Percentiles rank a stretch among this genome's conserved stretches.
These are phyloP conservation scores for Vitis hybrid DNA, from an alignment of 177 flowering plant genomes.

Conservation along the genomic window DNA sequence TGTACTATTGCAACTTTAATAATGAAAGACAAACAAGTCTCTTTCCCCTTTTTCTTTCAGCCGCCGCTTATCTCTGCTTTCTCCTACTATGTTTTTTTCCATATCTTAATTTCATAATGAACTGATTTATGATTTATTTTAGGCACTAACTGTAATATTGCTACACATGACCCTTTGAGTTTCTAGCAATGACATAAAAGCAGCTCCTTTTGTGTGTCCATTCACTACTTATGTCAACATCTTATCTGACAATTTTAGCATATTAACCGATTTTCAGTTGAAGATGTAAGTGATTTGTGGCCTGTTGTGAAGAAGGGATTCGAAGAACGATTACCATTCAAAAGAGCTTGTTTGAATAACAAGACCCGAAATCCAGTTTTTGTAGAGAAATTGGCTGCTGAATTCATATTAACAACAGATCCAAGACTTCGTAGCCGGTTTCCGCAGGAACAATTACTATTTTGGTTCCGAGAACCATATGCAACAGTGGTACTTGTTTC, in stretches of 20 bases:
- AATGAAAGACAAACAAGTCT: too few species aligned
- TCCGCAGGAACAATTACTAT: slow-evolving; percentile 83
- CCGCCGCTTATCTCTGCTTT: too few species aligned
- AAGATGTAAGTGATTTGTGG: slow-evolving; percentile 98
- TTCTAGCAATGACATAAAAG: too few species aligned
- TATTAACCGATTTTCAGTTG: slow-evolving; percentile 53
- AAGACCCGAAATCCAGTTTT: slow-evolving; percentile 85
- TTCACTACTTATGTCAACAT: background rate
- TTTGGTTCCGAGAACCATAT: slow-evolving; percentile 98
- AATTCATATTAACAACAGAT: slow-evolving; percentile 90
- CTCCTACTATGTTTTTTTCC: too few species aligned
- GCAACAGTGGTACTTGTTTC: slow-evolving; percentile 92
- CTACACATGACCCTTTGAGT: too few species aligned
- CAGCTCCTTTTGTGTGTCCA: too few species aligned
- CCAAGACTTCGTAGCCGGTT: slow-evolving; percentile 91
- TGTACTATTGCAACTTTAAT: too few species aligned
- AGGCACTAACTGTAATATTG: too few species aligned
- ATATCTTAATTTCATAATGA: too few species aligned
- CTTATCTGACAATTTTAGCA: background rate
- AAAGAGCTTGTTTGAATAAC: slow-evolving; percentile 75
- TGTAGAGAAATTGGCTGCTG: slow-evolving; percentile 79
- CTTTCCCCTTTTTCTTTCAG: too few species aligned
- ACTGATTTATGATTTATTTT: too few species aligned
- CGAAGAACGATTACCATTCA: slow-evolving; percentile 79
- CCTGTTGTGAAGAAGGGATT: slow-evolving; percentile 64